Evolutionary conservation across 805 yeast species (phyloP), one percentile per base, ranked within the genome.

Genomic region (Wickerhamia fluorescens): DNA sequence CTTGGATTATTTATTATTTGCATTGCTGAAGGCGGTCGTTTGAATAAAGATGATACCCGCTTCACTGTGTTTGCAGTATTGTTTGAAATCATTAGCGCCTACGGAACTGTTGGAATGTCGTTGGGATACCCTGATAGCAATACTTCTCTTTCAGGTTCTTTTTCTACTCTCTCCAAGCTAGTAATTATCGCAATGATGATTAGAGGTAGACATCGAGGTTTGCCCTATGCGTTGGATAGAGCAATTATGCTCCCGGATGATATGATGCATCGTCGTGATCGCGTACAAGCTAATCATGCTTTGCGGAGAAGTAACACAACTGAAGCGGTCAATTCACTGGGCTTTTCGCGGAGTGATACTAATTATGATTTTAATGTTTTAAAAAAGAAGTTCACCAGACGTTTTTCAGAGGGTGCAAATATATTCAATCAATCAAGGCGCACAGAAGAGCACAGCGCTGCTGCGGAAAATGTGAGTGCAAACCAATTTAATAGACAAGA

Each of bases 121-220:
- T 54, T 87, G 31, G 98, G 98, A 0, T 87, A 77, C 41, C 83
- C 94, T 0, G 60, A 59, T 25, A 61, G 71, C 3, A 61, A 70
- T 36, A 65, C 86, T 6, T 84, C 96, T 1, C 73, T 92, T 27
- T 69, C 80, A 11, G 86, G 74, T 0, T 73, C 79, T 47, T 85
- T 89, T 50, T 70, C 72, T 13, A 67, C 69, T 0, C 45, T 89
- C 6, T 81, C 95, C 2, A 92, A 92, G 48, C 62, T 92, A 25
- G 84, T 89, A 3, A 76, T 92, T 21, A 76, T 85, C 39, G 89
- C 87, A 4, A 75, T 87, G 80, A 76, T 92, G 82, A 70, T 92
- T 25, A 75, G 98, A 61, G 97, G 98, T 7, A 70, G 96, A 35
- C 96, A 88, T 47, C 84, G 98, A 70, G 97, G 97, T 20, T 66